Percentiles rank a stretch among this genome's conserved stretches.
phyloP scores from a whole-genome alignment of 2,329 filamentous ascomycete genomes.

The Colletotrichum siamense region DNA sequence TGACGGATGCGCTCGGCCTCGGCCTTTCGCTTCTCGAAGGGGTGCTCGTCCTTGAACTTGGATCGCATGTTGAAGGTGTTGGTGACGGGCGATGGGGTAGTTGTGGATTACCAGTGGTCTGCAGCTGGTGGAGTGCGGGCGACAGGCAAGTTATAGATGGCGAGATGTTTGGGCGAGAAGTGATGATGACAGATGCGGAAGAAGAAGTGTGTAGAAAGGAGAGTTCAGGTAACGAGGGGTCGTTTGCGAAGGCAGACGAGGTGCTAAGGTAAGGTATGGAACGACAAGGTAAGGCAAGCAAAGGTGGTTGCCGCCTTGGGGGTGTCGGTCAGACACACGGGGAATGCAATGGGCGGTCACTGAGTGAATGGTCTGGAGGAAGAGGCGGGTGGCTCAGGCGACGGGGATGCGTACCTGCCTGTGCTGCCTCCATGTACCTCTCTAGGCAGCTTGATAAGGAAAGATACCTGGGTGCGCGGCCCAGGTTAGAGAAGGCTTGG shows the following conservation, averaged over 20 bases:
- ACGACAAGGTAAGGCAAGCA: neutral
- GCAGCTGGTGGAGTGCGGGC: conserved; percentile 7
- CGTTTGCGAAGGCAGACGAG: conserved; percentile 23
- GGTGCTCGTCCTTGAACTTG: conserved; percentile 99
- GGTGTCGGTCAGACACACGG: conserved; percentile 17
- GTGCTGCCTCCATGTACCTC: neutral
- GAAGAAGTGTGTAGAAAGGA: conserved; percentile 22
- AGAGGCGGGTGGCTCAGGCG: conserved; percentile 11
- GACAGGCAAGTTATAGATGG: conserved; percentile 18
- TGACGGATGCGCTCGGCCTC: conserved; percentile 99
- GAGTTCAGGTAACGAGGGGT: conserved; percentile 19
- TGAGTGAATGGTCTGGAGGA: conserved; percentile 3
- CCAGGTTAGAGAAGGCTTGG: neutral
- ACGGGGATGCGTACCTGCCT: neutral
- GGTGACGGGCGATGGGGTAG: conserved; percentile 22
- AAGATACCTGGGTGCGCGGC: neutral
- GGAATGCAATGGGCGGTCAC: conserved; percentile 24
- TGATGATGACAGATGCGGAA: conserved; percentile 19
- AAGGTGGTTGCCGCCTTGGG: conserved; percentile 23
- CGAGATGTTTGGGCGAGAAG: neutral
- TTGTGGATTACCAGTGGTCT: conserved; percentile 19
- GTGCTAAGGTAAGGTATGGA: neutral
- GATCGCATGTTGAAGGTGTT: conserved; percentile 79
- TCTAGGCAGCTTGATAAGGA: neutral
- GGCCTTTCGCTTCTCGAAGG: conserved; percentile 99